Conservation (phyloP, 2,329 filamentous ascomycete genomes). For the Microcyclospora tardicrescens region DNA sequence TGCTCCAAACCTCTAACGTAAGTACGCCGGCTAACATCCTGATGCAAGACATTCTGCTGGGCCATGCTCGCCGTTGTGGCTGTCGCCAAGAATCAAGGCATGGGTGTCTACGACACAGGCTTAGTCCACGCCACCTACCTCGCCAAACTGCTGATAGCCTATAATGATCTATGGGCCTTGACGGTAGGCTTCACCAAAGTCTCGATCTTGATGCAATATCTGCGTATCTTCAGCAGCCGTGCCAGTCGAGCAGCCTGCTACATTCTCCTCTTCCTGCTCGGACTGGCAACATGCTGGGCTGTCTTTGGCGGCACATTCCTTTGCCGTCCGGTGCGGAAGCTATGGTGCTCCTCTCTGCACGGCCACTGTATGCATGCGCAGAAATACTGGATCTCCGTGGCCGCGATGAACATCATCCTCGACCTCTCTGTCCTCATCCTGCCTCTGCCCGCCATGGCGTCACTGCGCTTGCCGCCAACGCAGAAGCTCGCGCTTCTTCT, state of each 20-base stretch:
- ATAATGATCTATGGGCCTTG: constrained; percentile 22
- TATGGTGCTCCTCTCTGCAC: constrained; percentile 25
- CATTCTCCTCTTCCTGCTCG: constrained; percentile 22
- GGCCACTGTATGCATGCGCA: constrained; percentile 28
- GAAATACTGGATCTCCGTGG: constrained; percentile 32
- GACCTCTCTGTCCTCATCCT: constrained; percentile 33
- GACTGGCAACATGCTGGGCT: constrained; percentile 17
- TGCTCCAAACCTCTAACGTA: neutral
- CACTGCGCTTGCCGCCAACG: constrained; percentile 28
- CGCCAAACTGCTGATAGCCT: constrained; percentile 20
- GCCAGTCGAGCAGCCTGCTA: constrained; percentile 26
- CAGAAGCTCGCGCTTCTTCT: constrained; percentile 30
- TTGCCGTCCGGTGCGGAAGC: constrained; percentile 28
- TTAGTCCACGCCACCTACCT: constrained; percentile 8
- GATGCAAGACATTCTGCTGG: constrained; percentile 16
- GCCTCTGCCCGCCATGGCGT: constrained; percentile 30
- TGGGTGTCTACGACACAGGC: constrained; percentile 10
- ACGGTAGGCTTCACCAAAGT: constrained; percentile 30
- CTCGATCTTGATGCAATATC: constrained; percentile 38
- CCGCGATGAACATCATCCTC: constrained; percentile 31
- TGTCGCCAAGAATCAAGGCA: constrained; percentile 11
- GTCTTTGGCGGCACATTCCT: constrained; percentile 30
- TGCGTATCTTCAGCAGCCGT: constrained; percentile 30
- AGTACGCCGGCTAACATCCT: neutral
- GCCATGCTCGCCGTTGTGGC: constrained; percentile 18